Conservation (phyloP, 768 basidiomycete species). For the Lyophyllum semitale region DNA sequence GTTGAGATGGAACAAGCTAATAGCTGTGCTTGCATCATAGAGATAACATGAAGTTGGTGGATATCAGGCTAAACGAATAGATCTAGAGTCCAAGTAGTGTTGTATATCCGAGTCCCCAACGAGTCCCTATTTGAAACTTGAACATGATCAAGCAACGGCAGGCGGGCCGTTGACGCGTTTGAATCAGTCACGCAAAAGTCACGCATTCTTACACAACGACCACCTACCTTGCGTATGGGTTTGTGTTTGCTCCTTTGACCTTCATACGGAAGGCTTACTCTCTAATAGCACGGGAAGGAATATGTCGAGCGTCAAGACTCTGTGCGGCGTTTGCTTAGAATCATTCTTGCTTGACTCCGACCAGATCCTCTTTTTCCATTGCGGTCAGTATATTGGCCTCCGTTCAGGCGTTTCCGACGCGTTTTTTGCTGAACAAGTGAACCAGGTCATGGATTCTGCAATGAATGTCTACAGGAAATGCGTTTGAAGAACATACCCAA, state of each 20-base stretch:
- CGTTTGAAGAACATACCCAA: background rate
- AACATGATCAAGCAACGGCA: background rate
- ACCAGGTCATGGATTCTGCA: conserved; percentile 18
- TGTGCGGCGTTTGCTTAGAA: conserved; percentile 14
- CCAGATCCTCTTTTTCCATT: conserved; percentile 14
- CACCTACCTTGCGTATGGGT: background rate
- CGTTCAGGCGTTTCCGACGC: background rate
- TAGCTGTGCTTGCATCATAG: too few relatives aligned
- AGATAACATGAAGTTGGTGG: too few relatives aligned
- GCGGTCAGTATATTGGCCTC: conserved; percentile 8
- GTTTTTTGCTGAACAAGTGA: background rate
- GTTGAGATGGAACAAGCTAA: too few relatives aligned
- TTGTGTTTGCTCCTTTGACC: too few relatives aligned
- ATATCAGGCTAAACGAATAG: too few relatives aligned
- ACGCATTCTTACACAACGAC: background rate
- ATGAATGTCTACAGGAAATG: conserved; percentile 3
- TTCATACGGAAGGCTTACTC: too few relatives aligned
- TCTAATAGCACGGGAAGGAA: too few relatives aligned
- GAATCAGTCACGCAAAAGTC: background rate
- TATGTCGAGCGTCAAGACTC: too few relatives aligned
- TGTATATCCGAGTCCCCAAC: too few relatives aligned
- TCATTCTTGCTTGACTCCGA: conserved; percentile 6
- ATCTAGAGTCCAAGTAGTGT: too few relatives aligned
- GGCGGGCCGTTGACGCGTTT: background rate
- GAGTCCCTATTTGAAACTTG: too few relatives aligned